Evolutionary conservation across 2,329 filamentous ascomycete species (phyloP).

Genomic region (Alternaria atra): DNA sequence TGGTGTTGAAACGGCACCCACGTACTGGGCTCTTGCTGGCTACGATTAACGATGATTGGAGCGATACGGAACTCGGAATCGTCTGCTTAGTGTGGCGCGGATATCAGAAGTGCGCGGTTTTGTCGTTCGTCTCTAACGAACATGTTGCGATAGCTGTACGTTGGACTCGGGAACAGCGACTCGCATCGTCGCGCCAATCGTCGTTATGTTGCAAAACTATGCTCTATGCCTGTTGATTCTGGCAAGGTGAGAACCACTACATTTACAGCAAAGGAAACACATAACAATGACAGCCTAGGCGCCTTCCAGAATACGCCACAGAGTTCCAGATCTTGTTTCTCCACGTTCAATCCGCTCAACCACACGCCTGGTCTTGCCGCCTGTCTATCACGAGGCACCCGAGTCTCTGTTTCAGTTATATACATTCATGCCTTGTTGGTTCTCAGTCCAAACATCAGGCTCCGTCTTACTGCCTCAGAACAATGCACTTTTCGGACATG

Average conservation of each 20-base stretch:
- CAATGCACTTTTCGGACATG: not conserved
- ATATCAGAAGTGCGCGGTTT: not conserved
- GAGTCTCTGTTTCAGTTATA: slow-evolving; percentile 6
- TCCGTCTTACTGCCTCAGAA: slow-evolving; percentile 7
- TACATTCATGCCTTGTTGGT: not conserved
- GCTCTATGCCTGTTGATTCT: not conserved
- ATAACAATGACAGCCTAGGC: not conserved
- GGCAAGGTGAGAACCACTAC: not conserved
- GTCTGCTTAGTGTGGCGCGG: not conserved
- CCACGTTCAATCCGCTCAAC: not conserved
- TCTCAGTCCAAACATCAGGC: slow-evolving; percentile 1
- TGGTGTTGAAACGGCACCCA: slow-evolving; percentile 23
- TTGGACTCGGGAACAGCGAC: not conserved
- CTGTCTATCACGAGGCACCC: not conserved
- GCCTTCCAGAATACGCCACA: slow-evolving; percentile 1
- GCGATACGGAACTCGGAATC: not conserved
- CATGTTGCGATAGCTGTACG: slow-evolving; percentile 1
- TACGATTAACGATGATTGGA: not conserved
- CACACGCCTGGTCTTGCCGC: not conserved
- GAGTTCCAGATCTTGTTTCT: slow-evolving; percentile 7
- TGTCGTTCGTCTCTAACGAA: slow-evolving; percentile 1
- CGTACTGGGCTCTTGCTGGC: not conserved
- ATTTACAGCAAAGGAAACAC: not conserved
- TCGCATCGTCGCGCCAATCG: slow-evolving; percentile 3
- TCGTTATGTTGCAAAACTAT: not conserved